Evolutionary conservation across 331 rosid genomes (phyloP).

Genomic region (Cydonia oblonga): DNA sequence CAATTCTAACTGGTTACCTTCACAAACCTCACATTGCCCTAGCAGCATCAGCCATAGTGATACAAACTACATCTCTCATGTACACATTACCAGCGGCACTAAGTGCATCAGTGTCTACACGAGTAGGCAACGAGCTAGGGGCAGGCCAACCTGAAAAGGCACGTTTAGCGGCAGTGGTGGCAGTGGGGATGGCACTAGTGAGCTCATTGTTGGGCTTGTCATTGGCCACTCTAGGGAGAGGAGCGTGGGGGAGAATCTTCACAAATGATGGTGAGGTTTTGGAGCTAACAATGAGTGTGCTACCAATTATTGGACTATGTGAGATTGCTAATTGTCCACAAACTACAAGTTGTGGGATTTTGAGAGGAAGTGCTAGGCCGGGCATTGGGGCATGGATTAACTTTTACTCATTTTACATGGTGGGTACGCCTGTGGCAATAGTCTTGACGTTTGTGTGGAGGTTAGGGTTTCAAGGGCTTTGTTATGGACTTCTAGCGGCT

Average conservation of each 20-base stretch:
- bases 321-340: conserved; percentile 31
- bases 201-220: conserved; percentile 10
- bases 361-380: conserved; percentile 26
- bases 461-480: conserved; percentile 23
- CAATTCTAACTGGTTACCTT: conserved; percentile 68
- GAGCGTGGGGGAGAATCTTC: conserved; percentile 20
- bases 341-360: conserved; percentile 27
- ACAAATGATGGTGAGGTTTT: conserved; percentile 15
- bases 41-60: conserved; percentile 28
- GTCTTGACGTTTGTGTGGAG: conserved; percentile 13
- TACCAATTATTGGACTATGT: conserved; percentile 25
- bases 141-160: conserved; percentile 20
- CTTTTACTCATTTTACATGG: conserved; percentile 25
- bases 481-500: conserved; percentile 31
- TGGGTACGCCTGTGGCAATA: conserved; percentile 25
- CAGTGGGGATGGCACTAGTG: conserved; percentile 8
- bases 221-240: conserved; percentile 19
- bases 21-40: conserved; percentile 36
- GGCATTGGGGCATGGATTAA: conserved; percentile 26
- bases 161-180: conserved; percentile 5
- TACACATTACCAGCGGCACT: conserved; percentile 21
- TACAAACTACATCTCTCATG: conserved; percentile 29
- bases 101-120: conserved; percentile 18
- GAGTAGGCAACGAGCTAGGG: conserved; percentile 28
- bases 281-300: conserved; percentile 13